Evolutionary conservation across 805 yeast species (phyloP), one percentile per base, ranked within the genome.

Genomic region (Candida xiaguanensis): DNA sequence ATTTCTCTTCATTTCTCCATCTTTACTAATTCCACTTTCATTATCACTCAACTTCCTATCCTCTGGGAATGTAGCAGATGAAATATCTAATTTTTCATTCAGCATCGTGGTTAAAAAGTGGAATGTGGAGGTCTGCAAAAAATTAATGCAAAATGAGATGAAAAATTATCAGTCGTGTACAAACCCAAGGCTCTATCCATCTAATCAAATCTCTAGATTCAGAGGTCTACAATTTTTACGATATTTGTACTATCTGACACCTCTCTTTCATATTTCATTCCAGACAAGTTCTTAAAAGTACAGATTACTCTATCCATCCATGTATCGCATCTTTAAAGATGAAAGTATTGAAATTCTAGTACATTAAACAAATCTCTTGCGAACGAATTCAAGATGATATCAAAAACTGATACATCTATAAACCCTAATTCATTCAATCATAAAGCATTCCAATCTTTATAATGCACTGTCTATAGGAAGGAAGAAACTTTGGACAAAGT

Each of bases 401-500:
- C 41, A 38, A 38, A 29, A 38, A 38, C 41, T 38, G 41, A 33
- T 23, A 19, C 40, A 12, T 27, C 18, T 22, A 29, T 12, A 11
- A 19, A 20, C 15, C 11, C 34, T 36, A 32, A 34, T 28, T 27
- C 28, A 19, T 34, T 18, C 18, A 20, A 18, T 20, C 19, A 23
- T 20, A 15, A 36, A 15, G 24, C n/a, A 19, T 30, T 17, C 31
- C 41, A 34, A 29, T 17, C 47, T 43, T 29, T 37, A 44, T 40
- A 58, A 55, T 65, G 83, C 77, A 78, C 85, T 78, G 85, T 78
- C 85, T 78, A 61, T 27, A 61, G 80, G 70, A 79, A 75, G 68
- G 82, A 83, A 74, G 65, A 58, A 70, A 69, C 73, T 76, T 77
- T 74, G 82, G 82, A 78, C 81, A 78, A 77, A 77, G 82, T 76